Conservation (phyloP, 441 rosid genomes). For the Metrosideros polymorpha region DNA sequence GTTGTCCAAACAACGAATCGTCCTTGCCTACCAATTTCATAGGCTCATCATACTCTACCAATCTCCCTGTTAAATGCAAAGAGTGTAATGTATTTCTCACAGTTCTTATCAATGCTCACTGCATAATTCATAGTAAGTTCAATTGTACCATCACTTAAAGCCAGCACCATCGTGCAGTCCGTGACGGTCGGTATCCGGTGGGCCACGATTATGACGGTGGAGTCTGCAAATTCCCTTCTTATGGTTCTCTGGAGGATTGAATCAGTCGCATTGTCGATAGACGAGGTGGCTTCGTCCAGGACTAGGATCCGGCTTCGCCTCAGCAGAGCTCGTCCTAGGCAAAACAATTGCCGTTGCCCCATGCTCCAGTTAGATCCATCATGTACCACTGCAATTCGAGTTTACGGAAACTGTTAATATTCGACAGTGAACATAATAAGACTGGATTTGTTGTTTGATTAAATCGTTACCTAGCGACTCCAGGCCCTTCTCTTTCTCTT, state of each 20-base stretch:
- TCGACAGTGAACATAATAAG: neutral
- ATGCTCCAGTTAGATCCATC: conserved; percentile 1
- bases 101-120: neutral
- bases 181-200: neutral
- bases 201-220: neutral
- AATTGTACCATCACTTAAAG: neutral
- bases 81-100: neutral
- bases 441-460: neutral
- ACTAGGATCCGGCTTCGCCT: neutral
- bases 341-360: conserved; percentile 1
- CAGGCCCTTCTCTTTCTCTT: conserved; percentile 6
- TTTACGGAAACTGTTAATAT: neutral
- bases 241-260: neutral
- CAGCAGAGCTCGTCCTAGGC: neutral
- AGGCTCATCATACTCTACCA: conserved; percentile 12
- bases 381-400: neutral
- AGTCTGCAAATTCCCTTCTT: neutral
- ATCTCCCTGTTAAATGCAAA: conserved; percentile 1
- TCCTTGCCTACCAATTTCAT: conserved; percentile 4
- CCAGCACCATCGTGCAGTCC: neutral
- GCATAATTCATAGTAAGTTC: neutral
- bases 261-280: neutral
- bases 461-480: conserved; percentile 5
- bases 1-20: conserved; percentile 6
- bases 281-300: neutral